Conservation (phyloP, 352 stramenopile genomes). For the Globisporangium iwayamae region DNA sequence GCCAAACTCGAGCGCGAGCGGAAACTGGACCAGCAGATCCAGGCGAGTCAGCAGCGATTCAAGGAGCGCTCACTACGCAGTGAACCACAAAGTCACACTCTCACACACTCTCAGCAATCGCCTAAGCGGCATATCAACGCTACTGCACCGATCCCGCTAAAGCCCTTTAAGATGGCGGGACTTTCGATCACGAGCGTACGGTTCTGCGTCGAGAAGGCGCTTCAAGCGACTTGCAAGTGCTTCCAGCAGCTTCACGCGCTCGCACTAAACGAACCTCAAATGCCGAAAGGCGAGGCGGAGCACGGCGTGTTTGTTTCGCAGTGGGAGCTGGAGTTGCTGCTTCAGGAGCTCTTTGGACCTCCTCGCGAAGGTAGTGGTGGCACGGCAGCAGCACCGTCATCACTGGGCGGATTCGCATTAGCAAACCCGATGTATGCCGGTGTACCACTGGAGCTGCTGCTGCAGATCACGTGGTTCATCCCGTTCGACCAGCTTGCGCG, state of each 20-base stretch:
- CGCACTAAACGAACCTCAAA: conserved; percentile 16
- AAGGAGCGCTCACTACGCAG: conserved; percentile 19
- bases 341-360: conserved; percentile 32
- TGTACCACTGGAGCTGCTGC: conserved; percentile 22
- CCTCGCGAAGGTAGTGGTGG: not conserved
- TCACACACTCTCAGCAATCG: conserved; percentile 10
- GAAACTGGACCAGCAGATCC: conserved; percentile 44
- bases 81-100: not conserved
- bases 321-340: conserved; percentile 46
- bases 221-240: conserved; percentile 32
- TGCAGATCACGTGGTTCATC: conserved; percentile 64
- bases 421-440: conserved; percentile 16
- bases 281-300: conserved; percentile 3
- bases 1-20: conserved; percentile 37
- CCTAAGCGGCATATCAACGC: not conserved
- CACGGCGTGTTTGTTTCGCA: conserved; percentile 50
- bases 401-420: conserved; percentile 9
- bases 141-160: not conserved
- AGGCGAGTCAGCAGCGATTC: conserved; percentile 29
- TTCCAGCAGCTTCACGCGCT: conserved; percentile 42
- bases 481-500: conserved; percentile 47
- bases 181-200: conserved; percentile 48
- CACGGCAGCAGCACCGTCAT: not conserved
- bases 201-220: conserved; percentile 51
- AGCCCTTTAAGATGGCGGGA: conserved; percentile 36